Conservation (phyloP, 2,329 filamentous ascomycete genomes). For the Pseudocercospora crystallina region DNA sequence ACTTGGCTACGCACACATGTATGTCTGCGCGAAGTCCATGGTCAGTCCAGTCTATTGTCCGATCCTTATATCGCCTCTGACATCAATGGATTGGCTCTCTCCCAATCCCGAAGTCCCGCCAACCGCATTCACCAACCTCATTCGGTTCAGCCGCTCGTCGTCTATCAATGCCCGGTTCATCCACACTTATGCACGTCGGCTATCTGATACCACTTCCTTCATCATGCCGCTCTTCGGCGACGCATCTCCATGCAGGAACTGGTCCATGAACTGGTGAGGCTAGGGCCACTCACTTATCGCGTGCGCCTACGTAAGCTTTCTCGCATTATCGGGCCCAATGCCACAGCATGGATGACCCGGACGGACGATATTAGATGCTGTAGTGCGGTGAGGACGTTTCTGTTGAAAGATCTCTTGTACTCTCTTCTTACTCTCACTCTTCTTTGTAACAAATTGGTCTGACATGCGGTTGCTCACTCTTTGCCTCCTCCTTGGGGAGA, state of each 20-base stretch:
- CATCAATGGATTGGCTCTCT: no score
- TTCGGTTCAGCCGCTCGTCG: no score
- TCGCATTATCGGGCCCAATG: not conserved
- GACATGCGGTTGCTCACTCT: slow-evolving; percentile 1
- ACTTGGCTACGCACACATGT: no score
- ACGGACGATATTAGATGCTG: not conserved
- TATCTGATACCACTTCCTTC: not conserved
- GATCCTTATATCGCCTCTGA: no score
- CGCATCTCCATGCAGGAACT: not conserved
- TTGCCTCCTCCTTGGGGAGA: slow-evolving; percentile 1
- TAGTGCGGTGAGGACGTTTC: not conserved
- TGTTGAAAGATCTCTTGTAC: not conserved
- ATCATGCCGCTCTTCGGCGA: not conserved
- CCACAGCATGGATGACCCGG: not conserved
- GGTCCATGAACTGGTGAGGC: not conserved
- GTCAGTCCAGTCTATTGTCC: no score
- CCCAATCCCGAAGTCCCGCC: no score
- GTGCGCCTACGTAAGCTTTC: not conserved
- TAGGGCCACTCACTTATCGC: not conserved
- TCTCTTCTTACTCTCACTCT: not conserved
- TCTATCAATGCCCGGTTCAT: no score
- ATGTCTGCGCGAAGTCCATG: no score
- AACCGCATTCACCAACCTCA: no score
- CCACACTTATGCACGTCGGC: not conserved
- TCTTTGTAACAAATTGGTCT: not conserved